phyloP scores from a whole-genome alignment of 805 yeast genomes.

The Wickerhamomyces hampshirensis region DNA sequence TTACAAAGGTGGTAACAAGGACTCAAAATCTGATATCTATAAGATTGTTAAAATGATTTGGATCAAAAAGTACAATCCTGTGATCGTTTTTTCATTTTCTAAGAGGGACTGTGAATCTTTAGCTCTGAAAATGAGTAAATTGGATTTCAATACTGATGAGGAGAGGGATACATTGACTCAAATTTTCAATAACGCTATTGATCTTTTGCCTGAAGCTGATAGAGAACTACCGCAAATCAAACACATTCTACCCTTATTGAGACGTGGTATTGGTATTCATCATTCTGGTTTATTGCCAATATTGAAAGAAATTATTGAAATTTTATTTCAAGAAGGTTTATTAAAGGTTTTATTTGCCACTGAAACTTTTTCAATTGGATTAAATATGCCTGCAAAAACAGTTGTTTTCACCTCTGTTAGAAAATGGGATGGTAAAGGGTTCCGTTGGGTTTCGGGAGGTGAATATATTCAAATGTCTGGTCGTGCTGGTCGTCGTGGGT shows the following conservation, averaged over 20 bases:
- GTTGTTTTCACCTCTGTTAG: conserved; percentile 97
- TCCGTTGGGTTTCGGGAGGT: conserved; percentile 99
- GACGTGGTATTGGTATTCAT: conserved; percentile 97
- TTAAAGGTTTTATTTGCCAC: conserved; percentile 94
- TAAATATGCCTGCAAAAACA: conserved; percentile 99
- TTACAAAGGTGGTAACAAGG: conserved; percentile 80
- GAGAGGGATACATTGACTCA: conserved; percentile 89
- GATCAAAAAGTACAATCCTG: conserved; percentile 94
- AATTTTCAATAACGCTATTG: conserved; percentile 87
- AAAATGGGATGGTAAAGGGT: conserved; percentile 96
- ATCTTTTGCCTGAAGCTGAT: conserved; percentile 83
- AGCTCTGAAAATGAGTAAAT: conserved; percentile 92
- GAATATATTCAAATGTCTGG: conserved; percentile 99
- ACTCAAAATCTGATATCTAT: conserved; percentile 77
- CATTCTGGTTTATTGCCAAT: conserved; percentile 95
- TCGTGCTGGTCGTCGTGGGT: conserved; percentile 99
- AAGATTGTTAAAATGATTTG: conserved; percentile 98
- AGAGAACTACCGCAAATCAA: conserved; percentile 92
- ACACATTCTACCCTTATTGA: conserved; percentile 80
- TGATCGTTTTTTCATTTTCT: conserved; percentile 96
- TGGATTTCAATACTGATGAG: conserved; percentile 90
- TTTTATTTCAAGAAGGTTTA: conserved; percentile 94
- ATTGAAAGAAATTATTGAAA: conserved; percentile 90
- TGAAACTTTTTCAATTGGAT: conserved; percentile 96
- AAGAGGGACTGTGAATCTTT: conserved; percentile 94